Evolutionary conservation across 1,284 basidiomycete genomes (phyloP).

Genomic region (Hemileia vastatrix): DNA sequence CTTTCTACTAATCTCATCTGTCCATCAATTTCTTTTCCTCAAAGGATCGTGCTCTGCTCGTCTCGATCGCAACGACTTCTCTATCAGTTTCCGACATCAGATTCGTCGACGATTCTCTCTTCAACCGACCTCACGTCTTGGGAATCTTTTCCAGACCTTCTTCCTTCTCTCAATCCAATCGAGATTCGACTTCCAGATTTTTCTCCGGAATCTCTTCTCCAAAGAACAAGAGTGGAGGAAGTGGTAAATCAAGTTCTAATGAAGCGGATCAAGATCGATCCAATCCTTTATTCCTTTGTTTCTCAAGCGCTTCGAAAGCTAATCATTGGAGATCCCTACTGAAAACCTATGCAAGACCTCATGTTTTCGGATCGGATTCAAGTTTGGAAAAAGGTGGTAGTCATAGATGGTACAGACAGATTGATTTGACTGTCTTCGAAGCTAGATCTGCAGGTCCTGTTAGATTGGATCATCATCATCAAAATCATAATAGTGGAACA

Average conservation of each 20-base stretch:
- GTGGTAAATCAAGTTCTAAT: too few species aligned
- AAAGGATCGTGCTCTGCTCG: constrained; percentile 28
- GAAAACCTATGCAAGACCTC: constrained; percentile 28
- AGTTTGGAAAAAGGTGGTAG: constrained; percentile 25
- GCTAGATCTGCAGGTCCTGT: constrained; percentile 17
- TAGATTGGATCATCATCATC: background rate
- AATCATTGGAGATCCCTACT: constrained; percentile 28
- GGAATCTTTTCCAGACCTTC: constrained; percentile 30
- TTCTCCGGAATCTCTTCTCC: background rate
- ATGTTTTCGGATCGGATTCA: constrained; percentile 29
- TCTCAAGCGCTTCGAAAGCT: constrained; percentile 25
- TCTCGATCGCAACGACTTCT: constrained; percentile 27
- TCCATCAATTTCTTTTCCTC: background rate
- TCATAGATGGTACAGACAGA: constrained; percentile 31
- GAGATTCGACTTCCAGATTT: background rate
- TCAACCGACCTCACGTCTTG: constrained; percentile 28
- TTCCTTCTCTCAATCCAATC: constrained; percentile 7
- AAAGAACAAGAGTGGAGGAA: background rate
- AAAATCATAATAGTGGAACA: background rate
- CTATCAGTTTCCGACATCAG: constrained; percentile 32
- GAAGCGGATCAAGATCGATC: too few species aligned
- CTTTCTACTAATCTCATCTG: background rate
- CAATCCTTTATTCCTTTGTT: too few species aligned
- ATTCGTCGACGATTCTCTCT: constrained; percentile 32
- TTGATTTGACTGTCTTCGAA: constrained; percentile 34